A percentile compares a stretch with the other conserved stretches of the same genome.
Evolutionary conservation across 23 red algal genomes (phyloP).

Genomic region (Gracilaria vermiculophylla): DNA sequence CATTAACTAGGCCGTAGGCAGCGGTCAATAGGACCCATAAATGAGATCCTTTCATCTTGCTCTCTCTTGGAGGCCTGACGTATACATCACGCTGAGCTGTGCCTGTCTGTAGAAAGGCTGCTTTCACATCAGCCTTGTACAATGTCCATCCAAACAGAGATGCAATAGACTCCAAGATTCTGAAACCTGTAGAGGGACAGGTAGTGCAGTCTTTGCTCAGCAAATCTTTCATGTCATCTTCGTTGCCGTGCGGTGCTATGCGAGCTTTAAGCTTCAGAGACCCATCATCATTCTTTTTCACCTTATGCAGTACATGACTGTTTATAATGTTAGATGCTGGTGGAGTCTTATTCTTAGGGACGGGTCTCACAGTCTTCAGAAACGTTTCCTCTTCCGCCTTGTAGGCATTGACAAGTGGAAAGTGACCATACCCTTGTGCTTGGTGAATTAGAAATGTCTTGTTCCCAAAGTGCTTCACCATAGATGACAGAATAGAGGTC

Average conservation of each 20-base stretch:
- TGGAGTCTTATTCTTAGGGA: background rate
- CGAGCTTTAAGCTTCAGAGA: constrained; percentile 2
- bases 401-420: background rate
- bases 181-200: background rate
- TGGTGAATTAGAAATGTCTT: constrained; percentile 17
- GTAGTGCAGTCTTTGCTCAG: background rate
- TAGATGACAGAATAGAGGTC: no score
- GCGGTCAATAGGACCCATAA: background rate
- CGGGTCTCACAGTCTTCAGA: no score
- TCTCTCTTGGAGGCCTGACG: background rate
- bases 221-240: constrained; percentile 4
- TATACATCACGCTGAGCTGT: constrained; percentile 17
- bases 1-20: background rate
- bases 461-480: constrained; percentile 42
- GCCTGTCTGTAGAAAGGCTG: constrained; percentile 35
- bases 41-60: constrained; percentile 11
- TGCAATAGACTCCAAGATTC: background rate
- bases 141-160: background rate
- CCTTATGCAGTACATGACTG: background rate
- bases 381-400: background rate
- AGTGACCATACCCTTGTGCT: constrained; percentile 47
- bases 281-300: constrained; percentile 14
- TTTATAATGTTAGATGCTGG: background rate
- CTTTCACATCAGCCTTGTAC: constrained; percentile 31
- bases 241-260: constrained; percentile 36